Conservation (phyloP, 1,139 yeast genomes). For the Ogataea hybrid region DNA sequence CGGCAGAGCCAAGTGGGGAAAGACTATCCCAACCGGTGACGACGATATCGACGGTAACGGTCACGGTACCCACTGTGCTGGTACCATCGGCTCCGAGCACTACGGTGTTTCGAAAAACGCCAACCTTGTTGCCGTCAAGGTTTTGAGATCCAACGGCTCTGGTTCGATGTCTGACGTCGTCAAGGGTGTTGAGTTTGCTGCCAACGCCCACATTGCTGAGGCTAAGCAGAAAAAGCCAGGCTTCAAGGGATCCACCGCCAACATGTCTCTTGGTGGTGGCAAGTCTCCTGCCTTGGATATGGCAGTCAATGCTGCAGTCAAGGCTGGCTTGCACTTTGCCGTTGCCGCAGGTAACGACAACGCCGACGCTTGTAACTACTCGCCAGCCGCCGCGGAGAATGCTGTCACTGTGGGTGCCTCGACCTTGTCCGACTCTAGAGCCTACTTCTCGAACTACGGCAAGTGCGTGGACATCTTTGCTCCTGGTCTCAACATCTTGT, state of each 20-base stretch:
- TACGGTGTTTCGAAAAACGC: constrained; percentile 83
- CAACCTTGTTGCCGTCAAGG: constrained; percentile 73
- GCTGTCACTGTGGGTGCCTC: constrained; percentile 86
- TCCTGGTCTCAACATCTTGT: constrained; percentile 77
- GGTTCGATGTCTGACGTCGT: constrained; percentile 81
- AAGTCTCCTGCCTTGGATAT: constrained; percentile 76
- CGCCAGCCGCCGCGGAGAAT: constrained; percentile 76
- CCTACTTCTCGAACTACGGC: constrained; percentile 81
- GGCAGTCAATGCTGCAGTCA: constrained; percentile 83
- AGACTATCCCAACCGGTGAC: constrained; percentile 83
- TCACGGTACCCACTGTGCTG: constrained; percentile 91
- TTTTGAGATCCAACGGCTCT: constrained; percentile 71
- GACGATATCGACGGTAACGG: constrained; percentile 89
- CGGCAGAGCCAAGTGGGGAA: constrained; percentile 94
- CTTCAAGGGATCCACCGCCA: constrained; percentile 83
- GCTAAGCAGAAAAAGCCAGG: constrained; percentile 57
- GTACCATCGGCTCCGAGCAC: constrained; percentile 70
- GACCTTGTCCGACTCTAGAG: constrained; percentile 70
- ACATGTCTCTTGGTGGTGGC: constrained; percentile 90
- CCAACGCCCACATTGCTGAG: constrained; percentile 58
- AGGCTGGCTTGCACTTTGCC: constrained; percentile 78
- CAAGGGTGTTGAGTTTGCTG: constrained; percentile 79
- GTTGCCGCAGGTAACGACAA: constrained; percentile 90
- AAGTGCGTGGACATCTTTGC: constrained; percentile 83
- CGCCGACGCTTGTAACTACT: constrained; percentile 80